phyloP scores from a whole-genome alignment of 2,329 filamentous ascomycete genomes.

The Cercospora sp. region DNA sequence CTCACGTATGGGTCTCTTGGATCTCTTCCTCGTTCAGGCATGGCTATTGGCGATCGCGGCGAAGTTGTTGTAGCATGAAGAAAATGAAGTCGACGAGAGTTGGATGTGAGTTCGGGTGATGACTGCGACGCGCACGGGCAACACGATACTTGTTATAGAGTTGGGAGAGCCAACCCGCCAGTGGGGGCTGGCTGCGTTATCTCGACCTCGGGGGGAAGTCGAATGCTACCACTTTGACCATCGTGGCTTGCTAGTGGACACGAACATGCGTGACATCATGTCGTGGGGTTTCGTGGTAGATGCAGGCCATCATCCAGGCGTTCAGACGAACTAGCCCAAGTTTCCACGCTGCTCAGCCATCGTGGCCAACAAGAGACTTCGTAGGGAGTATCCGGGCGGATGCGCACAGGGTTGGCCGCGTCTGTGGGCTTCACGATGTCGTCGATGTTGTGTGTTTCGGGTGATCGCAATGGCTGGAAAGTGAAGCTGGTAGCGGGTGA shows the following conservation, averaged over 20 bases:
- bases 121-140: slow-evolving; percentile 4
- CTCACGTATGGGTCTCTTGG: slow-evolving; percentile 11
- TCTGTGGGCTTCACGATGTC: neutral
- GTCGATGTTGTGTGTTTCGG: slow-evolving; percentile 8
- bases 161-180: neutral
- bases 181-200: slow-evolving; percentile 4
- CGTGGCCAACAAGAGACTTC: slow-evolving; percentile 4
- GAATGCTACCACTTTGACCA: neutral
- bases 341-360: slow-evolving; percentile 11
- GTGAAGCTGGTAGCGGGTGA: slow-evolving; percentile 8
- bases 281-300: neutral
- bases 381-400: neutral
- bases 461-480: slow-evolving; percentile 10
- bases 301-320: neutral
- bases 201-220: neutral
- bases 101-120: neutral
- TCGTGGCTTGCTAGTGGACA: slow-evolving; percentile 2
- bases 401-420: slow-evolving; percentile 1
- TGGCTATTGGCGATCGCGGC: neutral
- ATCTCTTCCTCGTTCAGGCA: slow-evolving; percentile 10
- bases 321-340: neutral
- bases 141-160: slow-evolving; percentile 6
- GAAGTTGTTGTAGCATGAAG: slow-evolving; percentile 8
- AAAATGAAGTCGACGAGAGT: neutral
- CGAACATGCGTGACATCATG: slow-evolving; percentile 7